Evolutionary conservation across 208 protist genomes (phyloP), one percentile per base, ranked within the genome.

Genomic region (Leishmania mexicana): DNA sequence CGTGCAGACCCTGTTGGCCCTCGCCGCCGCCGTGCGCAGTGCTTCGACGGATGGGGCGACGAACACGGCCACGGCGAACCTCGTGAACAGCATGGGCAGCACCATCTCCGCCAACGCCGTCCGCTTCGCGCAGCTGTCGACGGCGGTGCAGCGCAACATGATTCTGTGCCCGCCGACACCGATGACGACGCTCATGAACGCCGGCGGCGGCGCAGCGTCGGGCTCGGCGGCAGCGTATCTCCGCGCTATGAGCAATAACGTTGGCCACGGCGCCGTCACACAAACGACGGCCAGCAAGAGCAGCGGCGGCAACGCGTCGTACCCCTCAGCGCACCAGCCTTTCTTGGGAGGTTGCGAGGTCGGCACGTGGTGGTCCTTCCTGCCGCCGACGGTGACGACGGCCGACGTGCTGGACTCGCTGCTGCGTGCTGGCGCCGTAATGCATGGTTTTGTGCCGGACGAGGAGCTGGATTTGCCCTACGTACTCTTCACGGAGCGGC

Each of bases 81-180:
- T 83, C 6, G 53, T 82, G 28, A 82, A 82, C 58, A 51, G 71
- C 35, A 72, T 80, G 31, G 72, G 76, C 47, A 80, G 45, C 68
- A 47, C 68, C 38, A 38, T 70, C 10, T 45, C 70, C 10, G 49
- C 64, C 70, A 83, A 88, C 75, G 80, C 76, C 13, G 70, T 80
- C 1, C 80, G 79, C 73, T 87, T 97, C 47, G 78, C 85, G 3
- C 76, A 86, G 10, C 68, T 96, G 47, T 87, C 94, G 4, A 31
- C 60, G 24, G 78, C 77, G 17, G 87, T 81, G 77, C 80, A 92
- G 60, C 87, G 88, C 51, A 97, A 97, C 84, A 94, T 95, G 81
- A 95, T 97, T 49, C 85, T 97, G 45, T 83, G 78, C 73, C 72
- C 79, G 74, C 76, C 75, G 19, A 87, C 86, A 24, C 89, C 89